Base-by-base conservation (phyloP, 129 eudicot genomes). In the Lonicera japonica region DNA sequence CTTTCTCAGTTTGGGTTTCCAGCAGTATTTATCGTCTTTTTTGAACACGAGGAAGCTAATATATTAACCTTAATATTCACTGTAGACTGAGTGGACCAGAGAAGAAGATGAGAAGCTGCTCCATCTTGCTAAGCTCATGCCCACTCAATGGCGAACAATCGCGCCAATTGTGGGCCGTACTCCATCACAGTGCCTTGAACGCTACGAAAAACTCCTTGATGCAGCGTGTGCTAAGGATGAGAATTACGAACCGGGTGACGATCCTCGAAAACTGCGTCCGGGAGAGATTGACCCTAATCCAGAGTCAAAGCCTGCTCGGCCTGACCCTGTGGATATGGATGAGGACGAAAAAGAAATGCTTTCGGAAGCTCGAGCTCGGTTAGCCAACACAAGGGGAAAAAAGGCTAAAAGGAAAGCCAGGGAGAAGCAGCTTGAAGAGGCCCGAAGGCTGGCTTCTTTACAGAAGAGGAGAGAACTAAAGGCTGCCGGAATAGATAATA, bases 321-420 rank as follows among this genome's bases (percentile, higher is more conserved):
- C 99, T 0, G 99, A 94, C 39, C 99, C 99, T 16, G 99, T 88
- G 66, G 99, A 94, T 41, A 94, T 94, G 99, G 99, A 94, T 71
- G 99, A 94, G 64, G 99, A 85, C 75, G 99, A 94, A 77, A 94
- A 88, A 54, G 99, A 94, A 78, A 94, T 94, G 99, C 99, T 88
- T 68, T 88, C 99, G 47, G 99, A 94, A 79, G 96, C 96, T 18
- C 85, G 99, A 43, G 99, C 99, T 21, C 80, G 99, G 50, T 75
- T 94, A 50, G 99, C 99, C 12, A 94, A 94, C 64, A 88, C 96
- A 5, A 75, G 99, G 58, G 99, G 96, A 0, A 94, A 94, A 75
- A 94, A 94, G 79, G 99, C 99, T 0, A 94, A 94, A 75, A 77
- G 99, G 61, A 94, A 94, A 74, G 96, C 99, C 38, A 82, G 98